phyloP scores from a whole-genome alignment of 2,329 filamentous ascomycete genomes.

The Mycocentrospora acerina region DNA sequence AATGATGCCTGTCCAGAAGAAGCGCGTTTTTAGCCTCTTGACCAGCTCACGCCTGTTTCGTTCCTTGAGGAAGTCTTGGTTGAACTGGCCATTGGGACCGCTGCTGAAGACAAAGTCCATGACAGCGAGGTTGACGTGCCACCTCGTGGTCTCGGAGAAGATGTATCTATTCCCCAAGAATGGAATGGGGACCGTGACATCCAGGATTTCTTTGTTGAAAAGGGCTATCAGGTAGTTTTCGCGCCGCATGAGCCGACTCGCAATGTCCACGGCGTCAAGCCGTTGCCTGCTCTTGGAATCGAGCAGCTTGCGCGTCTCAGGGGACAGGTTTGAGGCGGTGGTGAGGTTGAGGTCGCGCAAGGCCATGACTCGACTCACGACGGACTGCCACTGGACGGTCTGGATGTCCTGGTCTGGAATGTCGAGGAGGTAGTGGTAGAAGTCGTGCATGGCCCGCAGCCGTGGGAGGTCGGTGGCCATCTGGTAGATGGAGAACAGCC shows the following conservation, averaged over 20 bases:
- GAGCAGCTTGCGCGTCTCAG: slow-evolving; percentile 62
- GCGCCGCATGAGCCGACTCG: slow-evolving; percentile 92
- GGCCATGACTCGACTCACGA: slow-evolving; percentile 82
- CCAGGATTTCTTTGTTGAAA: slow-evolving; percentile 93
- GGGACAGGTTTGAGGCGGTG: slow-evolving; percentile 66
- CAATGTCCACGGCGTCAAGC: slow-evolving; percentile 94
- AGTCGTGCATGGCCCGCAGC: slow-evolving; percentile 77
- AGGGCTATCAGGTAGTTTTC: slow-evolving; percentile 97
- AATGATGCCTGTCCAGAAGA: slow-evolving; percentile 80
- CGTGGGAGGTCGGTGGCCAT: slow-evolving; percentile 73
- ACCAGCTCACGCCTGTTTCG: slow-evolving; percentile 78
- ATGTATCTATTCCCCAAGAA: slow-evolving; percentile 77
- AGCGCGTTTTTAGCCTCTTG: slow-evolving; percentile 72
- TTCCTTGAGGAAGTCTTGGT: slow-evolving; percentile 81
- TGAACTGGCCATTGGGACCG: slow-evolving; percentile 75
- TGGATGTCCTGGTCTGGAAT: slow-evolving; percentile 88
- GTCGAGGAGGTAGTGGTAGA: slow-evolving; percentile 78
- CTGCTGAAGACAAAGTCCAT: slow-evolving; percentile 96
- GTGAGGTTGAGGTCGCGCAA: slow-evolving; percentile 84
- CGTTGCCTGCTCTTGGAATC: slow-evolving; percentile 89
- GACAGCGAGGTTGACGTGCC: slow-evolving; percentile 87
- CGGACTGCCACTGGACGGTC: slow-evolving; percentile 89
- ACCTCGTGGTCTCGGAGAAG: slow-evolving; percentile 87
- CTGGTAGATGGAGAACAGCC: slow-evolving; percentile 76
- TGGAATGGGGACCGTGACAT: slow-evolving; percentile 82